Conservation (phyloP, 148 eudicot species). For the Gaultheria prostrata region DNA sequence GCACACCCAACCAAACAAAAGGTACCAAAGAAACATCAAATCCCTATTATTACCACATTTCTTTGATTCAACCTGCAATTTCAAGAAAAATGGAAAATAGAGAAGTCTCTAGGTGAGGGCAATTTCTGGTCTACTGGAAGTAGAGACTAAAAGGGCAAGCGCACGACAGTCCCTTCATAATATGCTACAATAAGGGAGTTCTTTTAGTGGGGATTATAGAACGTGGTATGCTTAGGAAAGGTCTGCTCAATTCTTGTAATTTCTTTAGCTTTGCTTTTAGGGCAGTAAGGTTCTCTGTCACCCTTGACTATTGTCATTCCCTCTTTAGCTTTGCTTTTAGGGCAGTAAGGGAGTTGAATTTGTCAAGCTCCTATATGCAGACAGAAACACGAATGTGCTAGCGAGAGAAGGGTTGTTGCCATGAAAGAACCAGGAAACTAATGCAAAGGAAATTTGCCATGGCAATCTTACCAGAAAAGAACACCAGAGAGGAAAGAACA, state of each 20-base stretch:
- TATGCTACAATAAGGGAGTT: background rate
- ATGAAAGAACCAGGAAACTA: background rate
- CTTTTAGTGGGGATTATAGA: background rate
- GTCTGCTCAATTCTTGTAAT: background rate
- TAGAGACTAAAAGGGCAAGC: background rate
- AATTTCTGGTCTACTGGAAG: background rate
- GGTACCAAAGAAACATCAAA: background rate
- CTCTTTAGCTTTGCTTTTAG: background rate
- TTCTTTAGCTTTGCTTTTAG: background rate
- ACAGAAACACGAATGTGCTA: background rate
- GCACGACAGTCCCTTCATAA: too few species aligned
- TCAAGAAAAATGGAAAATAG: background rate
- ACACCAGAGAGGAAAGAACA: background rate
- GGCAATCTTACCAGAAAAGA: background rate
- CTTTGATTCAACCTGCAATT: background rate
- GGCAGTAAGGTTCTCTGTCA: background rate
- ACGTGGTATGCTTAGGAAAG: background rate
- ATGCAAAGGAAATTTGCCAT: background rate
- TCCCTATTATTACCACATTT: background rate
- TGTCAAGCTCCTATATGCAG: background rate
- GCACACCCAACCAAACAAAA: conserved; percentile 14
- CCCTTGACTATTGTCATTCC: background rate
- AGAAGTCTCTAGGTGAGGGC: background rate
- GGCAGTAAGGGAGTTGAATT: background rate
- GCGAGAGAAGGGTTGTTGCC: background rate